Base-by-base conservation (phyloP, 2,329 filamentous ascomycete genomes). In the Pseudogymnoascus sp. region DNA sequence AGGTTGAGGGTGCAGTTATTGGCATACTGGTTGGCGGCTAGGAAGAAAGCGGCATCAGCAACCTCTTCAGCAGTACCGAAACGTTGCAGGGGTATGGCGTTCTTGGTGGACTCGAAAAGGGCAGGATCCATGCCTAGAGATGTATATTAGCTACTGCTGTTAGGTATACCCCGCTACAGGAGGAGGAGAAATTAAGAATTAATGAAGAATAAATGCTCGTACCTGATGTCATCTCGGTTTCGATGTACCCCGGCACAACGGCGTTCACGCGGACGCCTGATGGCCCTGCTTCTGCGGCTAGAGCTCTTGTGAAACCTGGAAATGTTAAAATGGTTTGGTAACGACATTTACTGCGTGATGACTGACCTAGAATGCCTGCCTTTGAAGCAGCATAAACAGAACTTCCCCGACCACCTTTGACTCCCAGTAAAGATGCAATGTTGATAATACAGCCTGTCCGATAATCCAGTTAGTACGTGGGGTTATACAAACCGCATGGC, bases 1-100 rank as follows among this genome's bases (percentile, higher is more conserved):
- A 96, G 80, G 73, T 93, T 95, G 61, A 96, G 79, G 60, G 93
- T 82, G 73, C 90, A 95, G 68, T 96, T 96, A 74, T 93, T 93
- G 63, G 91, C 89, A 75, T 93, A 96, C 66, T 84, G 78, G 74
- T 95, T 96, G 56, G 82, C 81, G 31, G 85, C 88, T 14, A 96
- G 81, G 74, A 96, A 96, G 28, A 88, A 72, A 56, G 89, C 90
- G 62, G 91, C 91, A 71, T 93, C 86, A n/a, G 91, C 91, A 33
- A 96, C 84, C 73, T 96, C 91, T 26, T 84, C 79, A 6, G 83
- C 78, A 35, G 78, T 76, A 14, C 90, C 91, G 66, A 93, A 85
- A 31, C 91, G 85, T 31, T 78, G 77, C 14, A 84, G 72, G 1
- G 90, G 90, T 60, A 91, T 91, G 60, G 78, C 72, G 37, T 78